phyloP scores from a whole-genome alignment of 257 asterid genomes.

The Verbena officinalis region DNA sequence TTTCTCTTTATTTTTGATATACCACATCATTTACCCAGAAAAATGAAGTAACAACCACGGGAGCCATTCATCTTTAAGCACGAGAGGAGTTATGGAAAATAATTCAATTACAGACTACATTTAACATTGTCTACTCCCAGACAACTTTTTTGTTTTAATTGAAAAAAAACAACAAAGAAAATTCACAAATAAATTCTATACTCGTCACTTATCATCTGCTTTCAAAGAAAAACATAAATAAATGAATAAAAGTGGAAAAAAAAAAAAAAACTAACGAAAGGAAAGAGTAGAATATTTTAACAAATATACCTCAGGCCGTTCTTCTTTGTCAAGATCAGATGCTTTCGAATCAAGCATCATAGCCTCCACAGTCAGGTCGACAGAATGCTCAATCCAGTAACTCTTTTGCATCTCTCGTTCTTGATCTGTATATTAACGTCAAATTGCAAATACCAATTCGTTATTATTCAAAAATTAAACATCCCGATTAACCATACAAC shows the following conservation, averaged over 20 bases:
- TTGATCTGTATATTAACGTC: slow-evolving; percentile 42
- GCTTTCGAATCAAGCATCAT: slow-evolving; percentile 99
- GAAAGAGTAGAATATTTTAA: no score
- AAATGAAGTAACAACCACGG: no score
- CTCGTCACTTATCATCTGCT: background rate
- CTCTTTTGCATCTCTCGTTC: slow-evolving; percentile 92
- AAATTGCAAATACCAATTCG: no score
- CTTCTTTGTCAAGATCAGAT: slow-evolving; percentile 95
- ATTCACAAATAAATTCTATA: background rate
- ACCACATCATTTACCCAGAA: no score
- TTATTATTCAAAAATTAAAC: no score
- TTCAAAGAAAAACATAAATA: background rate
- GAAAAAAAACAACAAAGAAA: background rate
- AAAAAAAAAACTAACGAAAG: background rate
- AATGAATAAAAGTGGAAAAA: no score
- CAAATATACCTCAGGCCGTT: slow-evolving; percentile 79
- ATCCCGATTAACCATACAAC: no score
- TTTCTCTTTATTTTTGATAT: no score
- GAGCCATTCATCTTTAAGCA: no score
- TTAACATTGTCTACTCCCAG: no score
- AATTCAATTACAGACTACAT: no score
- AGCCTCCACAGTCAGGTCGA: slow-evolving; percentile 71
- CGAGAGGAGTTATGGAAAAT: no score
- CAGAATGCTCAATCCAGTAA: slow-evolving; percentile 92
- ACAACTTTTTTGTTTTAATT: background rate